Evolutionary conservation across 208 protist genomes (phyloP), one percentile per base, ranked within the genome.

Genomic region (Tritrichomonas foetus): DNA sequence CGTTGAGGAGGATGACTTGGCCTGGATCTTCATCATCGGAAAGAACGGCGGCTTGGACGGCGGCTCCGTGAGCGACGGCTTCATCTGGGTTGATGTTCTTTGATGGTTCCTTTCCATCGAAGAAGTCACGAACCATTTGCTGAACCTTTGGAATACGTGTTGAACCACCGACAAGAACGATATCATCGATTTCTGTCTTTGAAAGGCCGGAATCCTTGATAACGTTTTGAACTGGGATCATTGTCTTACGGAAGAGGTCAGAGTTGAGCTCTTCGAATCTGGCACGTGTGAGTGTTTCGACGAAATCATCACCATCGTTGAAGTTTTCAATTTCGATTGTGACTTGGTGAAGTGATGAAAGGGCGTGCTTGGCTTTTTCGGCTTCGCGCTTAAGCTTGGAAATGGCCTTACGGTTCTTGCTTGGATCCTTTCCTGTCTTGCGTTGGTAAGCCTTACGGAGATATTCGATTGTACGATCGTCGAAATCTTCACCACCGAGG

Each of bases 1-100:
- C 95, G 94, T 96, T 95, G 44, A 96, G 64, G 41, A 96, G 93
- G 72, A 96, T 82, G 61, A 96, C 49, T 22, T 96, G 93, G 44
- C 93, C 74, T 72, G 95, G 95, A 94, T 98, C 97, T 2, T 97
- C 98, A 95, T 98, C 97, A 95, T 96, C 96, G 25, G 97, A 95
- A 61, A 99, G 97, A 93, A 99, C 97, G n/a, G 82, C 98, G 80
- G 96, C 98, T 97, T 99, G 98, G 27, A 99, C 97, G 14, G 98
- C 98, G 5, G 98, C 98, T 95, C 98, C 98, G 95, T 98, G 98
- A 44, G 98, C 98, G 39, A 99, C 98, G 53, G 98, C 98, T 96
- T 99, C 98, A 96, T 99, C 98, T 93, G 98, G 98, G 96, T 99
- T 99, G 96, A 99, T 98, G 22, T 95, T 96, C 95, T 97, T 97